These are phyloP conservation scores for Penicillium paradoxum DNA, from an alignment of 495 filamentous ascomycete species.

Conservation along the genomic window DNA sequence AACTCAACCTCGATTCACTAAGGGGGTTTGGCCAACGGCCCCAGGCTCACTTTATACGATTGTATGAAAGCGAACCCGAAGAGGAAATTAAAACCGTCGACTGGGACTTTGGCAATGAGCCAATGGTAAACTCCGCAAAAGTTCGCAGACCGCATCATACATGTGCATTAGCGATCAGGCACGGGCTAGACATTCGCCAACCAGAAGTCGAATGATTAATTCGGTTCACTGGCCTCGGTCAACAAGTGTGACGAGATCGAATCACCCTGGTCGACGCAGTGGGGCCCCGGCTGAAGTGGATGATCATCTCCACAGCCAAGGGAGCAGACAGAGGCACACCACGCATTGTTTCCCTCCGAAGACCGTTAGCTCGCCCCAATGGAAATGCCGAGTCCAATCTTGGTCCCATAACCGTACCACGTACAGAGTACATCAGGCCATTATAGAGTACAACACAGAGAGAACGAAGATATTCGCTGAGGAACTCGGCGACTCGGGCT, in stretches of 20 bases:
- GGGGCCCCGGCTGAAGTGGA: not conserved
- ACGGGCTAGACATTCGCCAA: constrained; percentile 2
- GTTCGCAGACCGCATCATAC: not conserved
- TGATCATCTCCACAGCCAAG: constrained; percentile 3
- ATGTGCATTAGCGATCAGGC: not conserved
- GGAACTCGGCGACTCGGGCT: not conserved
- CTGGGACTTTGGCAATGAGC: not conserved
- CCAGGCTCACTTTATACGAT: not conserved
- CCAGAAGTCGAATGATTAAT: constrained; percentile 3
- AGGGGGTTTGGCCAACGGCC: not conserved
- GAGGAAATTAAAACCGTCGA: not conserved
- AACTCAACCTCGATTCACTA: not conserved
- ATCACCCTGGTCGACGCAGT: not conserved
- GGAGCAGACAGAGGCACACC: not conserved
- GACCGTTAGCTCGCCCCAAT: not conserved
- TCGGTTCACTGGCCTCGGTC: not conserved
- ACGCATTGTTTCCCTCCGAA: not conserved
- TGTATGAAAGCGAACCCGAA: not conserved
- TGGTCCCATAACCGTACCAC: not conserved
- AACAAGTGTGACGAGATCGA: constrained; percentile 1
- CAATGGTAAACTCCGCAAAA: not conserved
- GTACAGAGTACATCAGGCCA: not conserved
- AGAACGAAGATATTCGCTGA: not conserved
- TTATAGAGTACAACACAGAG: not conserved
- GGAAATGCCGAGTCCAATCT: not conserved